Base-by-base conservation (phyloP, 345 rosid genomes). In the Hibiscus mutabilis region DNA sequence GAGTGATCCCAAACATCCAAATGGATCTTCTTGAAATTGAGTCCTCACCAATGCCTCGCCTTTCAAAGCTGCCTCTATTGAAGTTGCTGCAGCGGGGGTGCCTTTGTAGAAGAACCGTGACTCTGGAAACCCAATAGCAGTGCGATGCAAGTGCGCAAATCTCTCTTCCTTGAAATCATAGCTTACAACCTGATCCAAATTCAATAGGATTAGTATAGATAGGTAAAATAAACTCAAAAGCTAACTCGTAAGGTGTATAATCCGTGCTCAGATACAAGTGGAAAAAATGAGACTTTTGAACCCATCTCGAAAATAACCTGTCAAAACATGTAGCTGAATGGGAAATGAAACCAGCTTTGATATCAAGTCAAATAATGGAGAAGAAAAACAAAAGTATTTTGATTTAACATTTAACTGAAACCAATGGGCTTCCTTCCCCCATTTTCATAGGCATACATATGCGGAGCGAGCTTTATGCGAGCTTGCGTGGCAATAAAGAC, bases 131-230 rank as follows among this genome's bases (percentile, higher is more conserved):
- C 88, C 83, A 58, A 94, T 85, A 5, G 97, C 96, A 42, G 87
- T 74, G 16, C 98, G 92, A 78, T 91, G 97, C 77, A 91, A 77
- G 60, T 86, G 84, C 5, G 91, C 82, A 68, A 94, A 94, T 58
- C 98, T 88, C 71, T 85, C 92, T 79, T 85, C 88, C 75, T 94
- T 94, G 82, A 91, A 94, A 73, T 94, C 97, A 75, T 91, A 94
- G 68, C 98, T 94, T 60, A 94, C 96, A 74, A 94, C 96, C 98
- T 91, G 77, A 59, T 22, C 53, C 66, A 52, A 72, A 40, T 4
- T 49, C 14, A 57, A 53, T 46, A 73, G 35, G 44, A 55, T 27
- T 7, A 47, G 21, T 47, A 31, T 31, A 11, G 37, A 19, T 56
- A 51, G 7, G 2, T 5, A 18, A 53, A 53, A 53, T 7, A 18